Base-by-base conservation (phyloP, 2,329 filamentous ascomycete species). In the Colletotrichum sp. region DNA sequence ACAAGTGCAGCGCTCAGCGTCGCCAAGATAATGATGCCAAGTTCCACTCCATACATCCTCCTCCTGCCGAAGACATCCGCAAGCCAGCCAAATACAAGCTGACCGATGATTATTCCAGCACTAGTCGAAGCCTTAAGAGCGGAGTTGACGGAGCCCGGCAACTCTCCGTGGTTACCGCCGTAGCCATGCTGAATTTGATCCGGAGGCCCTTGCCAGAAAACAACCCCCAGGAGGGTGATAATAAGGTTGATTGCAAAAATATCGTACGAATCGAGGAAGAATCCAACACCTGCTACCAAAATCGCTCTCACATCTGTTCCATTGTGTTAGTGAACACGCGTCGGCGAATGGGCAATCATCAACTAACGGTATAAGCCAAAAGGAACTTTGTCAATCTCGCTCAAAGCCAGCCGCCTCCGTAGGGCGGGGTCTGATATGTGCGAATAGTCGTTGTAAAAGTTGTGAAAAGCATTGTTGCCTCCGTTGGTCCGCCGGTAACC, bases 71-170 rank as follows among this genome's bases (percentile, higher is more conserved):
- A 89, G 5, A 91, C 88, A 85, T 97, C 95, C 66, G 94, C 95
- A 48, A 96, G 85, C 87, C 91, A 94, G 75, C 95, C 95, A 82
- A 97, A 97, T 18, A 92, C 85, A 52, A 96, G 83, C 85, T 96
- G 95, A 30, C 95, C 95, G 65, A 97, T 86, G 30, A 97, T 91
- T 32, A 95, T 96, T 55, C 95, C 95, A 32, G 92, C 93, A 57
- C 93, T 95, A 12, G 94, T 96, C 5, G 94, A 92, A n/a, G 94
- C 93, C 83, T 96, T 96, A 82, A 98, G 91, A 2, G 93, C 92
- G 66, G 94, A 95, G 78, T 93, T 93, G 36, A 94, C 89, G 26
- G 87, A 86, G 21, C 90, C 87, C 6, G 94, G 94, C 65, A 95
- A 89, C 48, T 87, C 83, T 15, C 92, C 91, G 75, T 87, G 32